These are phyloP conservation scores for Lotmaria passim DNA, from an alignment of 208 protist genomes.

Conservation along the genomic window DNA sequence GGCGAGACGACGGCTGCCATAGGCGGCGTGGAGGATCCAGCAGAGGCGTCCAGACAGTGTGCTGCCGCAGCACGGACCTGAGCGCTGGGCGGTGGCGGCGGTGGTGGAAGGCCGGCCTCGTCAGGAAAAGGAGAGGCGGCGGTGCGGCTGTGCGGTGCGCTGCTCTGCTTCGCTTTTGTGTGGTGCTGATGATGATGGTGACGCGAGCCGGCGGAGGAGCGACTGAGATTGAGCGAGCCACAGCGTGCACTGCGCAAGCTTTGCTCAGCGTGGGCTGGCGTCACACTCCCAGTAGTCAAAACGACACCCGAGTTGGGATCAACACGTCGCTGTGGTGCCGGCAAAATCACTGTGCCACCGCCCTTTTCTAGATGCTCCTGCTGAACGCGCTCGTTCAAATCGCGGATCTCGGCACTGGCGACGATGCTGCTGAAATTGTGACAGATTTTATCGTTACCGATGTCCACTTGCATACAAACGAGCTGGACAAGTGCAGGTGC, in stretches of 20 bases:
- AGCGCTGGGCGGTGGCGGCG: not conserved
- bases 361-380: constrained; percentile 20
- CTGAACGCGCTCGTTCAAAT: constrained; percentile 33
- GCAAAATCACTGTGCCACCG: not conserved
- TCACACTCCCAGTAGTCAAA: not conserved
- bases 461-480: constrained; percentile 39
- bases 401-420: constrained; percentile 30
- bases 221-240: constrained; percentile 21
- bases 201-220: constrained; percentile 23
- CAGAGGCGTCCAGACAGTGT: not conserved
- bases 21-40: not conserved
- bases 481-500: not conserved
- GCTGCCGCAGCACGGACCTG: not conserved
- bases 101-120: not conserved
- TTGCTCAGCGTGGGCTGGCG: not conserved
- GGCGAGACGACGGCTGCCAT: constrained; percentile 27
- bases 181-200: constrained; percentile 3
- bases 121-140: constrained; percentile 14
- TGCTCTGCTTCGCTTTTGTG: not conserved
- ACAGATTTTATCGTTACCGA: constrained; percentile 56
- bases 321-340: constrained; percentile 9
- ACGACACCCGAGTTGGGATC: constrained; percentile 11
- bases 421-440: constrained; percentile 45
- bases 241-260: not conserved
- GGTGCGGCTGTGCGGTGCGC: constrained; percentile 17